Conservation (phyloP, 805 yeast genomes). For the Yamadazyma sp. region DNA sequence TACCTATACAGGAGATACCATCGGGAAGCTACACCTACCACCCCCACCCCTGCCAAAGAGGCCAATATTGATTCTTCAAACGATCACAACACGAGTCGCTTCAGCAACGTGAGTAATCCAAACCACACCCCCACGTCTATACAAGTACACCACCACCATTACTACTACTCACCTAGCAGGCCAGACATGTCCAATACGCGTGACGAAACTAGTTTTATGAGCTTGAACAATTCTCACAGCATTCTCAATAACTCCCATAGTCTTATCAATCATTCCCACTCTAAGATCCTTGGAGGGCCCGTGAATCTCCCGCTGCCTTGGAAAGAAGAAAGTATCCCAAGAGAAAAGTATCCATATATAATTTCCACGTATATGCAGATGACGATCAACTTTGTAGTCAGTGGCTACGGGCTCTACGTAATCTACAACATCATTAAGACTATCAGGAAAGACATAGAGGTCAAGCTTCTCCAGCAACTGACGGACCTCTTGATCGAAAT, state of each 20-base stretch:
- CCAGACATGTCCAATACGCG: background rate
- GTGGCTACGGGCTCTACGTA: conserved; percentile 45
- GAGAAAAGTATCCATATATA: conserved; percentile 53
- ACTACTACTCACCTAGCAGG: conserved; percentile 26
- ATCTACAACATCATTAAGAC: conserved; percentile 45
- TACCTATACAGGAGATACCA: conserved; percentile 17
- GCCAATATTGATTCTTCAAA: background rate
- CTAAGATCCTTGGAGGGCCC: background rate
- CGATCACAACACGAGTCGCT: background rate
- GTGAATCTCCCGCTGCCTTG: conserved; percentile 56
- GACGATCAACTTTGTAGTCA: conserved; percentile 47
- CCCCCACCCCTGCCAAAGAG: background rate
- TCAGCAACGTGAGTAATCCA: conserved; percentile 5
- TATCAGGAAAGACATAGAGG: conserved; percentile 53
- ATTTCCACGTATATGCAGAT: conserved; percentile 64
- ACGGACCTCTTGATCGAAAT: conserved; percentile 50
- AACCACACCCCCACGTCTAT: conserved; percentile 12
- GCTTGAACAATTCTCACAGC: conserved; percentile 5
- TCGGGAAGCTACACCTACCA: conserved; percentile 3
- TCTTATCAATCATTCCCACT: background rate
- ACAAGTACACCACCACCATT: conserved; percentile 48
- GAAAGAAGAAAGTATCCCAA: conserved; percentile 52
- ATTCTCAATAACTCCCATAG: conserved; percentile 1
- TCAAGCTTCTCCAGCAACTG: conserved; percentile 49
- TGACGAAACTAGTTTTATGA: conserved; percentile 7